Evolutionary conservation across 108 stramenopile species (phyloP).

Genomic region (Skeletonema menzelii): DNA sequence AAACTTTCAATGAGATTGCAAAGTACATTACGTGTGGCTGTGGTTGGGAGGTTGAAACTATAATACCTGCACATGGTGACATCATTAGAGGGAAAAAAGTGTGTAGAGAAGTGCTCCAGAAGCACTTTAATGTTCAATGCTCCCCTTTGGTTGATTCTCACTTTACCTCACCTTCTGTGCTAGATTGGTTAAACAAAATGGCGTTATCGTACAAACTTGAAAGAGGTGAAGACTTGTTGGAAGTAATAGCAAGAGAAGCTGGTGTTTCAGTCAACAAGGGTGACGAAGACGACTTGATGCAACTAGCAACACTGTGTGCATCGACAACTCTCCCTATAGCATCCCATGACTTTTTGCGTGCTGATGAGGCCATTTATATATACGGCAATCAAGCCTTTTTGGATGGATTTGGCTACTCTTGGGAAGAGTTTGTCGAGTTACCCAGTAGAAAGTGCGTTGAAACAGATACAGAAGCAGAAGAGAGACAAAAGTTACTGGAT

Average conservation of each 20-base stretch:
- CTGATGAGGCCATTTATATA: slow-evolving; percentile 31
- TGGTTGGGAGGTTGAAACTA: slow-evolving; percentile 74
- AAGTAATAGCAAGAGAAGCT: slow-evolving; percentile 27
- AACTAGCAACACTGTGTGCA: slow-evolving; percentile 29
- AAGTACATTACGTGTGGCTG: slow-evolving; percentile 34
- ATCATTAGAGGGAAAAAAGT: slow-evolving; percentile 67
- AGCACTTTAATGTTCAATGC: slow-evolving; percentile 47
- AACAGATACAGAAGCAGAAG: slow-evolving; percentile 30
- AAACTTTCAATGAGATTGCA: slow-evolving; percentile 44
- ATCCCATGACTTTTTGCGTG: slow-evolving; percentile 48
- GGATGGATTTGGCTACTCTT: slow-evolving; percentile 37
- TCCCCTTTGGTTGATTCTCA: slow-evolving; percentile 11
- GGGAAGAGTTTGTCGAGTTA: slow-evolving; percentile 40
- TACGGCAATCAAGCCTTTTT: slow-evolving; percentile 46
- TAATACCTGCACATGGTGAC: slow-evolving; percentile 87
- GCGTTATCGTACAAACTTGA: slow-evolving; percentile 36
- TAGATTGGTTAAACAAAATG: slow-evolving; percentile 44
- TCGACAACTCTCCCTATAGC: slow-evolving; percentile 25
- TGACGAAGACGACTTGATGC: slow-evolving; percentile 3
- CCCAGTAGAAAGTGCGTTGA: slow-evolving; percentile 42
- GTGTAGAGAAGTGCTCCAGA: slow-evolving; percentile 56
- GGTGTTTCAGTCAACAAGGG: not conserved
- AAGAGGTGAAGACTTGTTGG: slow-evolving; percentile 38
- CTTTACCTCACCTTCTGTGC: slow-evolving; percentile 22
- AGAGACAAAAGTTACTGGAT: slow-evolving; percentile 38